phyloP scores from a whole-genome alignment of 306 rosid genomes.

The Citrullus mucosospermus region DNA sequence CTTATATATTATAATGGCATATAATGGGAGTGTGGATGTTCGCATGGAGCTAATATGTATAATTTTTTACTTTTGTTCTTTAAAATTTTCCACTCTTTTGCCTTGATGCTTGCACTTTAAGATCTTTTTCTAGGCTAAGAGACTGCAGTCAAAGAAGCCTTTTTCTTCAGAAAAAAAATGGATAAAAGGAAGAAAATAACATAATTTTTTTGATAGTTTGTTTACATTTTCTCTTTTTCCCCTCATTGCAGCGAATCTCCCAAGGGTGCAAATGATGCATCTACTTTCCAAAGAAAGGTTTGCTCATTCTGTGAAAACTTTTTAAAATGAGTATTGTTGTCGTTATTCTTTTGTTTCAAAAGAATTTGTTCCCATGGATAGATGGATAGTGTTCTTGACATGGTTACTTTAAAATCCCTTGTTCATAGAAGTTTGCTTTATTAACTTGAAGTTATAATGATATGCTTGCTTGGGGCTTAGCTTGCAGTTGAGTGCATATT shows the following conservation, averaged over 20 bases:
- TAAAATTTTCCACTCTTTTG: not conserved
- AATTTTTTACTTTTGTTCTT: not conserved
- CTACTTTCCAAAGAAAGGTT: conserved; percentile 95
- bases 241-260: conserved; percentile 72
- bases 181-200: not conserved
- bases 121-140: not conserved
- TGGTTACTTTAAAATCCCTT: conserved; percentile 3
- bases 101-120: not conserved
- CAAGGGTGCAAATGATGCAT: conserved; percentile 92
- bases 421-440: not conserved
- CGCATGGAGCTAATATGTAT: not conserved
- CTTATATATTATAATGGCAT: not conserved
- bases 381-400: not conserved
- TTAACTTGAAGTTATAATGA: conserved; percentile 12
- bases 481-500: conserved; percentile 99
- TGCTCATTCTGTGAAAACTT: not conserved
- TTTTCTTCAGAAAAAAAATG: not conserved
- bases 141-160: not conserved
- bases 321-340: not conserved
- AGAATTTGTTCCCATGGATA: not conserved
- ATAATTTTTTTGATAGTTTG: not conserved
- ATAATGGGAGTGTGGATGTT: not conserved
- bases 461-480: conserved; percentile 36
- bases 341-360: not conserved
- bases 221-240: not conserved